phyloP scores from a whole-genome alignment of 2,329 filamentous ascomycete species.

The Dactylellina cionopaga region DNA sequence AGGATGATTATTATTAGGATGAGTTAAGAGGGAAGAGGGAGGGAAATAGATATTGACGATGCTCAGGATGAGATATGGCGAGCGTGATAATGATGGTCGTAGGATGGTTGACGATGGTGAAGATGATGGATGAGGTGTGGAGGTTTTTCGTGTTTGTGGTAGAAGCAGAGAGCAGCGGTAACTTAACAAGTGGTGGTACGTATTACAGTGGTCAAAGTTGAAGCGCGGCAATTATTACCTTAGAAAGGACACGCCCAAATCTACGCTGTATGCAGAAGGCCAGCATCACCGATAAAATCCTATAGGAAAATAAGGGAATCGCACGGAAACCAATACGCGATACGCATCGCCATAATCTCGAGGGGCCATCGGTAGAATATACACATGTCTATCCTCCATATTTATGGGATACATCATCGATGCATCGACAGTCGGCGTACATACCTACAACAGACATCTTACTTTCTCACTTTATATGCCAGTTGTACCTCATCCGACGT shows the following conservation, averaged over 20 bases:
- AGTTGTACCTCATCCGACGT: constrained; percentile 42
- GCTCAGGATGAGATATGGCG: constrained; percentile 31
- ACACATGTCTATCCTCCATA: background rate
- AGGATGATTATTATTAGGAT: background rate
- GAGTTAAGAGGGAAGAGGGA: constrained; percentile 3
- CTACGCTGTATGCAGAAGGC: background rate
- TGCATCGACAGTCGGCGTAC: background rate
- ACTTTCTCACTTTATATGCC: constrained; percentile 7
- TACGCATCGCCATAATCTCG: background rate
- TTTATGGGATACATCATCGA: background rate
- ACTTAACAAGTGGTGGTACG: too few species aligned
- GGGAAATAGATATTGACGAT: constrained; percentile 12
- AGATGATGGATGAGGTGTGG: constrained; percentile 8
- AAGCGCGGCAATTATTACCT: constrained; percentile 39
- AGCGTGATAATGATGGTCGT: constrained; percentile 11
- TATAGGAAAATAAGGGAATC: background rate
- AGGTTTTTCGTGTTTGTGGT: constrained; percentile 47
- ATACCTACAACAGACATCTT: background rate
- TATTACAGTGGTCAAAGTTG: constrained; percentile 24
- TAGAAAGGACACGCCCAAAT: background rate
- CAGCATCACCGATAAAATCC: background rate
- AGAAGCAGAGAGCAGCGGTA: constrained; percentile 13
- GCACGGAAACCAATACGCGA: background rate
- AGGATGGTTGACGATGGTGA: constrained; percentile 14
- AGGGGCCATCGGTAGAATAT: background rate